Percentiles rank a stretch among this genome's conserved stretches.
These are phyloP conservation scores for Grifola frondosa DNA, from an alignment of 1,284 basidiomycete species.

Conservation along the genomic window DNA sequence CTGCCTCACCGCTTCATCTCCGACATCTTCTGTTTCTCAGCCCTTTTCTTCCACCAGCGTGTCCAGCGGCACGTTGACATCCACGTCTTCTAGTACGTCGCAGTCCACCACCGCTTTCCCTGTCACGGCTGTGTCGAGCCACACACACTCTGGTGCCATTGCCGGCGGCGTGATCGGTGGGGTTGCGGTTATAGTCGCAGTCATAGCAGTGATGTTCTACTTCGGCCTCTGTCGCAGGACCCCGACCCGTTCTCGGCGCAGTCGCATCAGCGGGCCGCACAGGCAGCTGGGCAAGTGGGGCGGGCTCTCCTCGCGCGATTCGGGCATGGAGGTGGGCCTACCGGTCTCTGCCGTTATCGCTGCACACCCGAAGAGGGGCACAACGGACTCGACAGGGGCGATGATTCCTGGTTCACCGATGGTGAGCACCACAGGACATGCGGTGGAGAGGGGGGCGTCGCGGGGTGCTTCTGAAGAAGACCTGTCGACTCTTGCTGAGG, in stretches of 20 bases:
- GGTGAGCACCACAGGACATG: slow-evolving; percentile 11
- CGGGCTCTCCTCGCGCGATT: slow-evolving; percentile 27
- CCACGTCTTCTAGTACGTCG: slow-evolving; percentile 1
- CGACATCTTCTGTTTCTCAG: slow-evolving; percentile 11
- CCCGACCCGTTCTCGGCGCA: slow-evolving; percentile 17
- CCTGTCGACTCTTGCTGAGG: slow-evolving; percentile 21
- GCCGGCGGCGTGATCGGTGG: slow-evolving; percentile 38
- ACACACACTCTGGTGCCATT: slow-evolving; percentile 31
- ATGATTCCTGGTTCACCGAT: slow-evolving; percentile 13
- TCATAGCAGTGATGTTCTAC: slow-evolving; percentile 22
- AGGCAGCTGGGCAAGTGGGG: slow-evolving; percentile 22
- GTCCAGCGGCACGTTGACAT: slow-evolving; percentile 4
- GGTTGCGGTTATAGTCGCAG: slow-evolving; percentile 24
- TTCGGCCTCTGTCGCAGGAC: slow-evolving; percentile 25
- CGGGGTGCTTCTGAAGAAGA: slow-evolving; percentile 26
- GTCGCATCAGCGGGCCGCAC: slow-evolving; percentile 10
- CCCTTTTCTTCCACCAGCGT: slow-evolving; percentile 9
- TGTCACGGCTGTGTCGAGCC: slow-evolving; percentile 13
- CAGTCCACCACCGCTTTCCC: slow-evolving; percentile 3
- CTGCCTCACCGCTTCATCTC: slow-evolving; percentile 16
- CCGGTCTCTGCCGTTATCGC: slow-evolving; percentile 4
- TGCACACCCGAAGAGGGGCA: slow-evolving; percentile 7
- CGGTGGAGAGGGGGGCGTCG: slow-evolving; percentile 12
- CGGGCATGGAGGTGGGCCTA: slow-evolving; percentile 18
- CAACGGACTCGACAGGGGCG: slow-evolving; percentile 15